These are phyloP conservation scores for Elongisporangium prolatum DNA, from an alignment of 352 stramenopile species.

Conservation along the genomic window DNA sequence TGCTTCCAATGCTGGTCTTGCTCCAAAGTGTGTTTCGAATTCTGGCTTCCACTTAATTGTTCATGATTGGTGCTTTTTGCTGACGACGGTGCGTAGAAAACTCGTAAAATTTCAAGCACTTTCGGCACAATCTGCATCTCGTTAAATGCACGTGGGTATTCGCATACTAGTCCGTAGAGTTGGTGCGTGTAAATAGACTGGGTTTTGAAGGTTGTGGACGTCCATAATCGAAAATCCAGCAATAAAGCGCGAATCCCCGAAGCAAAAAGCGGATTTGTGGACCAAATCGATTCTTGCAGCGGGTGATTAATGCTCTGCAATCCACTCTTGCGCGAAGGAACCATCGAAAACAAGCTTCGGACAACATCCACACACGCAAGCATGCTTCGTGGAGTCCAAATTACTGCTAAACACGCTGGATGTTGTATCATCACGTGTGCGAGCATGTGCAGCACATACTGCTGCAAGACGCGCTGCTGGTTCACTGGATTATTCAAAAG, in stretches of 20 bases:
- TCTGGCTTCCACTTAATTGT: slow-evolving; percentile 15
- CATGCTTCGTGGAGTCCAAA: slow-evolving; percentile 68
- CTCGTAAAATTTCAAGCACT: slow-evolving; percentile 55
- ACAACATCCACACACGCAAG: slow-evolving; percentile 68
- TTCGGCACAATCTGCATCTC: slow-evolving; percentile 55
- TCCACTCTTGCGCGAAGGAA: slow-evolving; percentile 23
- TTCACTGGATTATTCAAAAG: slow-evolving; percentile 48
- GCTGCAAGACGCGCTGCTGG: slow-evolving; percentile 48
- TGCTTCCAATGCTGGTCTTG: slow-evolving; percentile 61
- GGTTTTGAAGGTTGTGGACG: slow-evolving; percentile 53
- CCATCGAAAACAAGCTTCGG: slow-evolving; percentile 41
- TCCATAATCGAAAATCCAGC: slow-evolving; percentile 70
- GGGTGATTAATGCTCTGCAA: slow-evolving; percentile 40
- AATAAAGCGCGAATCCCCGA: slow-evolving; percentile 57
- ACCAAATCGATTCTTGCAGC: slow-evolving; percentile 61
- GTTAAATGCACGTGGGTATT: slow-evolving; percentile 63
- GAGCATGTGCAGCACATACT: slow-evolving; percentile 66
- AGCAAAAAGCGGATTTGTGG: slow-evolving; percentile 70
- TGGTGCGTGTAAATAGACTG: slow-evolving; percentile 83
- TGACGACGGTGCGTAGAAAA: slow-evolving; percentile 29
- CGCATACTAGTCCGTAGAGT: slow-evolving; percentile 62
- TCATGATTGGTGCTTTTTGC: slow-evolving; percentile 2
- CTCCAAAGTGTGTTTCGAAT: slow-evolving; percentile 38
- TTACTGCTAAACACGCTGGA: slow-evolving; percentile 17
- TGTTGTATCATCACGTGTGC: slow-evolving; percentile 55